Percentiles rank a stretch among this genome's conserved stretches.
Conservation (phyloP, 805 yeast species). For the Sugiyamaella americana region DNA sequence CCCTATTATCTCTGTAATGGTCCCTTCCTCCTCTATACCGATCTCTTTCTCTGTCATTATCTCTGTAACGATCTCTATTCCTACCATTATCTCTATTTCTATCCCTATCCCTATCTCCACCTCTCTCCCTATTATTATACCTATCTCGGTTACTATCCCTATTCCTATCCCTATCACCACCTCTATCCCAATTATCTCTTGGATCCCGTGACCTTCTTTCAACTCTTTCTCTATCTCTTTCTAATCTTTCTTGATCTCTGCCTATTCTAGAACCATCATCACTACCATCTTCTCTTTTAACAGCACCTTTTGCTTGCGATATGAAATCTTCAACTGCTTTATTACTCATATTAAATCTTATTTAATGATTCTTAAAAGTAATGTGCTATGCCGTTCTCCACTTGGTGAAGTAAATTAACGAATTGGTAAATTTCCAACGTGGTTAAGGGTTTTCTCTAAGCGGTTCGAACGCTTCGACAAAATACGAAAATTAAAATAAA, state of each 20-base stretch:
- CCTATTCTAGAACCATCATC: too few relatives aligned
- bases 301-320: background rate
- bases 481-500: background rate
- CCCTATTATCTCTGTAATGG: conserved; percentile 14
- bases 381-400: too few relatives aligned
- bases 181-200: conserved; percentile 1
- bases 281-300: background rate
- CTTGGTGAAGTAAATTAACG: too few relatives aligned
- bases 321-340: background rate
- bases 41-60: conserved; percentile 8
- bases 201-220: background rate
- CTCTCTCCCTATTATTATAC: conserved; percentile 7
- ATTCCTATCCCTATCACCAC: conserved; percentile 6
- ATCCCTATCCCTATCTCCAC: conserved; percentile 21
- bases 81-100: conserved; percentile 22
- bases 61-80: conserved; percentile 10
- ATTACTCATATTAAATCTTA: background rate
- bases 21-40: background rate
- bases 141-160: conserved; percentile 8
- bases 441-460: background rate
- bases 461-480: background rate
- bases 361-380: background rate
- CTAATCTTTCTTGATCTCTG: conserved; percentile 3
- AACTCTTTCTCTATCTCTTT: background rate
- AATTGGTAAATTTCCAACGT: too few relatives aligned